Conservation (phyloP, 2,329 filamentous ascomycete species). For the Fusarium nematophilum region DNA sequence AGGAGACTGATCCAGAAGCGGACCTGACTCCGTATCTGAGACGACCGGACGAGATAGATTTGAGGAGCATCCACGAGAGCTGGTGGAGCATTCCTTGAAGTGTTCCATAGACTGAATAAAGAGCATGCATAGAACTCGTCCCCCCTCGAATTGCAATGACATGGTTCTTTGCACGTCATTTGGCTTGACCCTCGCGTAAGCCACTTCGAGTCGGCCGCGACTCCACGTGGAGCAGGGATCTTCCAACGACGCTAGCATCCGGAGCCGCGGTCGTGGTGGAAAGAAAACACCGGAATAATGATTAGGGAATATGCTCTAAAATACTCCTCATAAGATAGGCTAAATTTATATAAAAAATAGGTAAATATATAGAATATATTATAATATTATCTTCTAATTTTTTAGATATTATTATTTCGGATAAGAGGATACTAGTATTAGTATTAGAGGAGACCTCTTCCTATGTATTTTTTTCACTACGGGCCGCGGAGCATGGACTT, state of each 20-base stretch:
- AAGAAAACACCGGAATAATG: too few relatives aligned
- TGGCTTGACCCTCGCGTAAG: constrained; percentile 18
- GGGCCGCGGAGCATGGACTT: background rate
- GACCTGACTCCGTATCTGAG: constrained; percentile 74
- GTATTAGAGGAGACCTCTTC: too few relatives aligned
- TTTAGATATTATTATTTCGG: too few relatives aligned
- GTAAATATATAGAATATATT: too few relatives aligned
- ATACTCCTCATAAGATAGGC: too few relatives aligned
- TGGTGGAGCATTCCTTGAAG: constrained; percentile 68
- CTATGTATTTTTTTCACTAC: too few relatives aligned
- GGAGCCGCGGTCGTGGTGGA: constrained; percentile 20
- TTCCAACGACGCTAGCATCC: constrained; percentile 7
- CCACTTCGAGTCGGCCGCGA: background rate
- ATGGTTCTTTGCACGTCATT: constrained; percentile 36
- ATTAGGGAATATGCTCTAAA: too few relatives aligned
- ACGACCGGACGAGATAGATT: constrained; percentile 65
- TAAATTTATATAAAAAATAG: too few relatives aligned
- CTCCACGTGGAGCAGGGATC: constrained; percentile 23
- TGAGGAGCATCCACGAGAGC: constrained; percentile 72
- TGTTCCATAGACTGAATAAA: background rate
- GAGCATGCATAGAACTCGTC: constrained; percentile 2
- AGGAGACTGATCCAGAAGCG: constrained; percentile 64
- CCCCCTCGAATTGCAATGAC: constrained; percentile 19
- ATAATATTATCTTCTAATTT: too few relatives aligned
- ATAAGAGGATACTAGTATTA: too few relatives aligned